These are phyloP conservation scores for Tulasnella sp. DNA, from an alignment of 768 basidiomycete species.

Conservation along the genomic window DNA sequence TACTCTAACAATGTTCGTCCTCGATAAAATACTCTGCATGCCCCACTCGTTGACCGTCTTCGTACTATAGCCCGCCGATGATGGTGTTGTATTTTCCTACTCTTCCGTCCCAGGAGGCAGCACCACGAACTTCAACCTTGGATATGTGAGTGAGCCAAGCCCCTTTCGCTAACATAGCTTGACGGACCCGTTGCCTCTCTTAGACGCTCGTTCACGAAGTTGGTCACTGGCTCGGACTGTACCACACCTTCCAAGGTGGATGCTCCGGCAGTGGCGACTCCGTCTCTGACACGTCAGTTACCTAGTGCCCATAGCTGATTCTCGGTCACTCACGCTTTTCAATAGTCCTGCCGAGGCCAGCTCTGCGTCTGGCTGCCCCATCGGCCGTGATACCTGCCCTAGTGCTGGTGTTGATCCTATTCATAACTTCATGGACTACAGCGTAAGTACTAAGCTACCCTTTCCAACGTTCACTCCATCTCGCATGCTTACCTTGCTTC, in stretches of 20 bases:
- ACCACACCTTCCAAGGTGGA: slow-evolving; percentile 33
- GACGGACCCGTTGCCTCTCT: neutral
- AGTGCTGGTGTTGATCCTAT: slow-evolving; percentile 18
- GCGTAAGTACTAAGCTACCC: slow-evolving; percentile 5
- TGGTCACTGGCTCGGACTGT: slow-evolving; percentile 32
- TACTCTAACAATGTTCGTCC: neutral
- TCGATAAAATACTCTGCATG: neutral
- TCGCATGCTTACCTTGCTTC: neutral
- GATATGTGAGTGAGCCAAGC: slow-evolving; percentile 10
- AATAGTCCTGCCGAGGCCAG: slow-evolving; percentile 24
- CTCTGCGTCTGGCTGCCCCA: slow-evolving; percentile 28
- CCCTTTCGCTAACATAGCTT: neutral
- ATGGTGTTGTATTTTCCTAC: slow-evolving; percentile 31
- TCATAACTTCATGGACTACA: slow-evolving; percentile 21
- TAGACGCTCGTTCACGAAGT: slow-evolving; percentile 31
- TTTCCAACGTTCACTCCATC: neutral
- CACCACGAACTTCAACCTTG: slow-evolving; percentile 14
- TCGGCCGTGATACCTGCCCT: slow-evolving; percentile 27
- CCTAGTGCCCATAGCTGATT: slow-evolving; percentile 19
- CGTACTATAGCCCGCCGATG: slow-evolving; percentile 22
- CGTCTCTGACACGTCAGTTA: slow-evolving; percentile 21
- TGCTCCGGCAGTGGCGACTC: slow-evolving; percentile 21
- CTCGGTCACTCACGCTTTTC: neutral
- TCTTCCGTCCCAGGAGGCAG: slow-evolving; percentile 26
- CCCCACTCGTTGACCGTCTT: neutral